These are phyloP conservation scores for Peronospora destructor DNA, from an alignment of 352 stramenopile species.

Conservation along the genomic window DNA sequence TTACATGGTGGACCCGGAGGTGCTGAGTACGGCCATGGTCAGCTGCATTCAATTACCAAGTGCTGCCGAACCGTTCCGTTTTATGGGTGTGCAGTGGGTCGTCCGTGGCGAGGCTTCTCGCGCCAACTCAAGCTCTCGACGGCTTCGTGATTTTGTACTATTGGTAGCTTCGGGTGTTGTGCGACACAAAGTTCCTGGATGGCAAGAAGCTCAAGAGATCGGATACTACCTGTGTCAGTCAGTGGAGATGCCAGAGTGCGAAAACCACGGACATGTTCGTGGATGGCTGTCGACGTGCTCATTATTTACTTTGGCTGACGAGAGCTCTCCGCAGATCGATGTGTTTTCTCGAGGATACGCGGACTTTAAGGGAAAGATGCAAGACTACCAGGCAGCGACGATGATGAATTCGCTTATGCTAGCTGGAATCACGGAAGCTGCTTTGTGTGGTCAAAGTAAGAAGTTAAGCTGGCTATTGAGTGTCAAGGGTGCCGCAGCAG, in stretches of 20 bases:
- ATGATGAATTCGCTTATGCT: slow-evolving; percentile 23
- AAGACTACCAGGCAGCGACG: slow-evolving; percentile 23
- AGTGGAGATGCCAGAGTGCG: slow-evolving; percentile 12
- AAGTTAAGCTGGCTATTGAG: slow-evolving; percentile 45
- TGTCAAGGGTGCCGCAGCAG: slow-evolving; percentile 10
- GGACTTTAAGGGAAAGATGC: slow-evolving; percentile 26
- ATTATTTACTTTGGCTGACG: slow-evolving; percentile 16
- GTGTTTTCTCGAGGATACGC: slow-evolving; percentile 21
- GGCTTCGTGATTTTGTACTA: slow-evolving; percentile 31
- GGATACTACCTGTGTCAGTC: slow-evolving; percentile 26
- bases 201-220: slow-evolving; percentile 10
- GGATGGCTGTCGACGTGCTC: slow-evolving; percentile 29
- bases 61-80: slow-evolving; percentile 23
- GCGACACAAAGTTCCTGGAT: slow-evolving; percentile 6
- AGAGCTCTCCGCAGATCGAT: slow-evolving; percentile 7
- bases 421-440: slow-evolving; percentile 22
- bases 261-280: slow-evolving; percentile 4
- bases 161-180: slow-evolving; percentile 27
- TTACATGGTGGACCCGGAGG: slow-evolving; percentile 27
- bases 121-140: slow-evolving; percentile 12
- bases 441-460: slow-evolving; percentile 48
- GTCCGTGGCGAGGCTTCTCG: slow-evolving; percentile 19
- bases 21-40: slow-evolving; percentile 26
- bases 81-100: slow-evolving; percentile 29
- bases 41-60: slow-evolving; percentile 18